These are phyloP conservation scores for Amphichorda felina DNA, from an alignment of 2,329 filamentous ascomycete species.

Conservation along the genomic window DNA sequence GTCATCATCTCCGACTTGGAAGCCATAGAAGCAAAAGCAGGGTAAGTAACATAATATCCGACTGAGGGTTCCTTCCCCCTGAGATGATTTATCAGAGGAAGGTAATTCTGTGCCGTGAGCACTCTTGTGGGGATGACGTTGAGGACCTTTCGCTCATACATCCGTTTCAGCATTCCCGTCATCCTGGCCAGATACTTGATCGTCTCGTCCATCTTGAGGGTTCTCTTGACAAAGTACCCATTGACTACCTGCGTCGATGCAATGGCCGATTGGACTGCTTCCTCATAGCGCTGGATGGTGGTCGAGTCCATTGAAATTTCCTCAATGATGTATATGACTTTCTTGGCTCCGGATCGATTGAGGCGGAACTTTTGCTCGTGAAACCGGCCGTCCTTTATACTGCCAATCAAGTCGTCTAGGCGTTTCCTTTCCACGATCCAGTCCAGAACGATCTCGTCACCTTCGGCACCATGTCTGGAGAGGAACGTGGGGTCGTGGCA, in stretches of 20 bases:
- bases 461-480: constrained; percentile 42
- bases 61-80: constrained; percentile 33
- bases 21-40: constrained; percentile 58
- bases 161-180: constrained; percentile 54
- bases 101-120: constrained; percentile 54
- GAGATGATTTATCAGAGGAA: constrained; percentile 49
- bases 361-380: constrained; percentile 78
- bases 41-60: constrained; percentile 54
- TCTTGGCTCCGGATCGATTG: constrained; percentile 57
- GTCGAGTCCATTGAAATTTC: constrained; percentile 51
- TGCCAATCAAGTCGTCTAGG: constrained; percentile 66
- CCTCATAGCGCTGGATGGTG: constrained; percentile 44
- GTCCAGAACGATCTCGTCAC: constrained; percentile 63
- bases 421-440: constrained; percentile 75
- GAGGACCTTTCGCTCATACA: constrained; percentile 48
- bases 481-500: constrained; percentile 48
- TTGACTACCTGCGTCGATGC: constrained; percentile 69
- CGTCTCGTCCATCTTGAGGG: constrained; percentile 63
- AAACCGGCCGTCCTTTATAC: constrained; percentile 73
- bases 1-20: constrained; percentile 68
- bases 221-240: constrained; percentile 69
- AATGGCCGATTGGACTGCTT: constrained; percentile 60
- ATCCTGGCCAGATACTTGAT: constrained; percentile 64
- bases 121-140: constrained; percentile 53
- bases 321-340: constrained; percentile 71